phyloP scores from a whole-genome alignment of 768 basidiomycete genomes.

The Leccinum pellstonianum region DNA sequence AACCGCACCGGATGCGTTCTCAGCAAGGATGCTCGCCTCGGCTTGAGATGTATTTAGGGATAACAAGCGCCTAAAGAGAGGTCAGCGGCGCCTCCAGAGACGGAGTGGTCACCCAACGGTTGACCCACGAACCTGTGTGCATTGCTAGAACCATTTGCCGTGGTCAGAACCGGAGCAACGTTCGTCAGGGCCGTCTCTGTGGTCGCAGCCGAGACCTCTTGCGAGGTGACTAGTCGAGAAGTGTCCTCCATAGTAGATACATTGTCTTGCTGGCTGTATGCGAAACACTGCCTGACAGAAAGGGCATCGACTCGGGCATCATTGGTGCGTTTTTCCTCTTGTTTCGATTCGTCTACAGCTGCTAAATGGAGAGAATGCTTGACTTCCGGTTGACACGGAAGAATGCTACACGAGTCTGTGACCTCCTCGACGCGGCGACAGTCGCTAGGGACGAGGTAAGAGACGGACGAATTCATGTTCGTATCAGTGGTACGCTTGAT shows the following conservation, averaged over 20 bases:
- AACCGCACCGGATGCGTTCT: not conserved
- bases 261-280: not conserved
- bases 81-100: not conserved
- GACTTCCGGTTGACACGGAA: not conserved
- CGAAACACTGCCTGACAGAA: not conserved
- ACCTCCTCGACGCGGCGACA: not conserved
- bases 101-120: not conserved
- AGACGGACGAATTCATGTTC: not conserved
- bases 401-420: not conserved
- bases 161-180: not conserved
- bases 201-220: not conserved
- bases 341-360: not conserved
- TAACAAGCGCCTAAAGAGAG: not conserved
- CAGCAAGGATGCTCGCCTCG: not conserved
- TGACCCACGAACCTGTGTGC: slow-evolving; percentile 6
- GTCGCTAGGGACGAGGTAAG: not conserved
- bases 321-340: not conserved
- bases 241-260: not conserved
- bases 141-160: not conserved
- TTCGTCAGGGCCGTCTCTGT: not conserved
- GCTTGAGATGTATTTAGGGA: not conserved
- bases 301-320: not conserved
- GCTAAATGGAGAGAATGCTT: not conserved
- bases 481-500: not conserved
- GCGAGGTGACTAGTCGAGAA: not conserved